Percentiles rank a stretch among this genome's conserved stretches.
Conservation (phyloP, 2,329 filamentous ascomycete species). For the Rhynchosporium graminicola region DNA sequence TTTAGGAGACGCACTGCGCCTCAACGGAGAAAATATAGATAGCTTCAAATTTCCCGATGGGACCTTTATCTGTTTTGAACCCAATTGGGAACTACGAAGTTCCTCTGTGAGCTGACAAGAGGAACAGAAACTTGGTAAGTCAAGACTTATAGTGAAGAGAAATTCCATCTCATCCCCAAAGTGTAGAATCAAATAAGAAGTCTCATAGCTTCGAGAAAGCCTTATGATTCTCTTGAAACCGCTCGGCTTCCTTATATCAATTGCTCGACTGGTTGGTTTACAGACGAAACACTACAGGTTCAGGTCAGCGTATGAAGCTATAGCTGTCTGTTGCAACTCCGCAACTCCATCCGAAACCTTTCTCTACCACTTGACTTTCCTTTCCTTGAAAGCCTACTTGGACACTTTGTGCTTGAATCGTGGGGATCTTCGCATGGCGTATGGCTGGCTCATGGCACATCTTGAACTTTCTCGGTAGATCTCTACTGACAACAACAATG, state of each 20-base stretch:
- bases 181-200: neutral
- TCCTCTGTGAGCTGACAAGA: slow-evolving; percentile 12
- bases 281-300: neutral
- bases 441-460: neutral
- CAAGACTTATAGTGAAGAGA: too few species aligned
- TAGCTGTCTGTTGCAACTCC: neutral
- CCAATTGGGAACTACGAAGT: neutral
- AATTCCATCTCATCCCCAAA: neutral
- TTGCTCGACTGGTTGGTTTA: neutral
- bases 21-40: slow-evolving; percentile 19
- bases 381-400: neutral
- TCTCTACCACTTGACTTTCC: neutral
- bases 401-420: neutral
- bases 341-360: neutral
- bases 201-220: slow-evolving; percentile 4
- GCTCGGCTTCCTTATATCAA: neutral
- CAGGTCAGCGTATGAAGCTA: neutral
- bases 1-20: slow-evolving; percentile 14
- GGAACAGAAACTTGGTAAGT: neutral
- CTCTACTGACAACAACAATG: neutral
- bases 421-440: neutral
- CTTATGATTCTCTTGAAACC: slow-evolving; percentile 8
- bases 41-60: slow-evolving; percentile 23
- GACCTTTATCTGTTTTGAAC: slow-evolving; percentile 3
- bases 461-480: slow-evolving; percentile 5